These are phyloP conservation scores for Cunninghamia lanceolata DNA, from an alignment of 75 land plant species.

Conservation along the genomic window DNA sequence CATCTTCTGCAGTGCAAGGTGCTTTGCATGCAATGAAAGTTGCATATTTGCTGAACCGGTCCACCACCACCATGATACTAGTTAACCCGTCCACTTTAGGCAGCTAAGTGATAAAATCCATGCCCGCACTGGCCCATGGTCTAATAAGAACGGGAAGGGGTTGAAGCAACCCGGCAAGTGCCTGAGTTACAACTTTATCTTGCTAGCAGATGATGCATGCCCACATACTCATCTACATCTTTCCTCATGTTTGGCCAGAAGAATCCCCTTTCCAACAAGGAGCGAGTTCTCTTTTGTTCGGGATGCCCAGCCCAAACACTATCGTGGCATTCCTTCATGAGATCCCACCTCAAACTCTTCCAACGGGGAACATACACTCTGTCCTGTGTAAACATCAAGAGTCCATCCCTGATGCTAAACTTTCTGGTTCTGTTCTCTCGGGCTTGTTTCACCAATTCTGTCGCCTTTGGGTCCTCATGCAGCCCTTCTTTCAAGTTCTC, in stretches of 20 bases:
- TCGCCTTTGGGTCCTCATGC: too few relatives aligned
- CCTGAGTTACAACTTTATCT: neutral
- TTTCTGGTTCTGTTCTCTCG: too few relatives aligned
- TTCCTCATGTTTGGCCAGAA: neutral
- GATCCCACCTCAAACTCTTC: too few relatives aligned
- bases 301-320: too few relatives aligned
- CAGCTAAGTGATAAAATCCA: neutral
- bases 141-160: neutral
- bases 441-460: too few relatives aligned
- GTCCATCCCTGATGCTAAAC: too few relatives aligned
- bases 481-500: too few relatives aligned
- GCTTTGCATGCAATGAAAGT: neutral
- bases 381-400: too few relatives aligned
- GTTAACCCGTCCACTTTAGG: neutral
- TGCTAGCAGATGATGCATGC: neutral
- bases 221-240: neutral
- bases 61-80: conserved; percentile 11
- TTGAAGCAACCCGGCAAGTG: neutral
- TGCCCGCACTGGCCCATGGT: neutral
- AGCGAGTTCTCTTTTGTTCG: too few relatives aligned
- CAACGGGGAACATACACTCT: too few relatives aligned
- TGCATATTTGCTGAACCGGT: neutral
- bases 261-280: neutral
- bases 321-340: too few relatives aligned
- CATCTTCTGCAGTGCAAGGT: neutral